Evolutionary conservation across 306 rosid species (phyloP).

Genomic region (Quercus glauca): DNA sequence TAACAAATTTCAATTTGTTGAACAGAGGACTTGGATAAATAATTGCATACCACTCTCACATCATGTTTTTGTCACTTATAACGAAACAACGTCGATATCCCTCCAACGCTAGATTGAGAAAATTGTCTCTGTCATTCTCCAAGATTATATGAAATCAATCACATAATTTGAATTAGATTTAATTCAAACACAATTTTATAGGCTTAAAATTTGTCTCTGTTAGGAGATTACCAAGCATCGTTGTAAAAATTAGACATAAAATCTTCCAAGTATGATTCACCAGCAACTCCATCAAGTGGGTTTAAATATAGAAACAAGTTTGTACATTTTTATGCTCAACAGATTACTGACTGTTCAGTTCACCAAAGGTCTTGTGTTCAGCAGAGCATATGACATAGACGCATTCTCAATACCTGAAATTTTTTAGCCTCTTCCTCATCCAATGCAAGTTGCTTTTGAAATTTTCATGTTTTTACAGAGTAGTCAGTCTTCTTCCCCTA

Average conservation of each 20-base stretch:
- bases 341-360: background rate
- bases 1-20: background rate
- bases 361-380: background rate
- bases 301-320: background rate
- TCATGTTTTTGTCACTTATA: too few species aligned
- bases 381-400: background rate
- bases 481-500: conserved; percentile 85
- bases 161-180: background rate
- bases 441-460: conserved; percentile 91
- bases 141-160: conserved; percentile 2
- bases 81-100: too few species aligned
- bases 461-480: conserved; percentile 73
- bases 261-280: background rate
- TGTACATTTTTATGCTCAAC: background rate
- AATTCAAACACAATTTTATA: background rate
- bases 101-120: too few species aligned
- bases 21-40: too few species aligned
- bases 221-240: background rate
- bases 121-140: too few species aligned
- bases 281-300: background rate
- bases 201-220: background rate
- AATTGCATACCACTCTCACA: too few species aligned
- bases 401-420: conserved; percentile 50
- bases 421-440: conserved; percentile 90
- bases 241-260: background rate